Base-by-base conservation (phyloP, 306 rosid genomes). In the Sicyos edulis region DNA sequence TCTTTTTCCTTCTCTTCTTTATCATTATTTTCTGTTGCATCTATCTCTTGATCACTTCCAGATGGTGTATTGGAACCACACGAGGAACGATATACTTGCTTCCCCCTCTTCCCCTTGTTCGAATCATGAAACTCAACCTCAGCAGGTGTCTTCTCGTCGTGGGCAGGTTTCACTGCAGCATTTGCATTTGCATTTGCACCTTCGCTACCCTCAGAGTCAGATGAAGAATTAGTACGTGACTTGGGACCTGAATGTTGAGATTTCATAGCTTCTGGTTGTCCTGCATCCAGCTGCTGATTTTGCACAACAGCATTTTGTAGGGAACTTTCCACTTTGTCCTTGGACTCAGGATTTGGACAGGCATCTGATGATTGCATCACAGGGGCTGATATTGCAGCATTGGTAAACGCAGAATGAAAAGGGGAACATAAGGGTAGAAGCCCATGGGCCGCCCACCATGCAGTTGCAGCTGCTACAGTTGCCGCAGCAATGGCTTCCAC, bases 401-500 rank as follows among this genome's bases (percentile, higher is more conserved):
- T 79, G 57, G 85, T 65, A 82, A 90, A 85, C 74, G 82, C 79
- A 77, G 89, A 75, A 77, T 78, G 91, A 73, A 83, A 85, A 61
- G 98, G 97, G 74, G 96, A 75, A 70, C 98, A 90, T 65, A 90
- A 19, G 29, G 98, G 98, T 80, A 88, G 86, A 80, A 88, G 75
- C 56, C 97, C 98, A 74, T 93, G 98, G 75, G 98, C 85, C 47
- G 95, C 81, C 98, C 98, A 93, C 98, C 98, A 90, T 76, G 98
- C 95, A 67, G 92, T 84, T 76, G 98, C 97, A 64, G 97, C 97
- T 71, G 97, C 96, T 62, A 88, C 95, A 60, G 96, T 88, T 73
- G 95, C 92, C 56, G 85, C 91, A 65, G 97, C 95, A 73, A 90
- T 81, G 67, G 98, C 90, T 61, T 86, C 88, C 76, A 86, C 79